Evolutionary conservation across 2,329 filamentous ascomycete genomes (phyloP).

Genomic region (Hypoxylon sp.): DNA sequence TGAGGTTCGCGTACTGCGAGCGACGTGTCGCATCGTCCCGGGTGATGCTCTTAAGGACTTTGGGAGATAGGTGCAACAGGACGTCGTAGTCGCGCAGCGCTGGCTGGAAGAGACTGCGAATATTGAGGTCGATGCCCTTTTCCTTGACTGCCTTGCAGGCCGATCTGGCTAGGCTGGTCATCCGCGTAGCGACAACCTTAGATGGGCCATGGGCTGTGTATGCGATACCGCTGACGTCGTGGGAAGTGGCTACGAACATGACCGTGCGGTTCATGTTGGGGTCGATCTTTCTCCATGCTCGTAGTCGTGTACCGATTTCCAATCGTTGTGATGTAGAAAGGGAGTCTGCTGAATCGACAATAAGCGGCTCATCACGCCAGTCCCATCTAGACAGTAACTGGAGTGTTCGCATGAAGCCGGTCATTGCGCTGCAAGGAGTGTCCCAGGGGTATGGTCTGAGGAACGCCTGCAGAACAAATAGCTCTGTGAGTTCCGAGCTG

Average conservation of each 20-base stretch:
- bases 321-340: constrained; percentile 73
- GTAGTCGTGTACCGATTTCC: constrained; percentile 78
- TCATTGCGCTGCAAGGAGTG: constrained; percentile 80
- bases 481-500: constrained; percentile 84
- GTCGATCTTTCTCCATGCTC: constrained; percentile 89
- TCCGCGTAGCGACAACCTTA: constrained; percentile 85
- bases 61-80: constrained; percentile 78
- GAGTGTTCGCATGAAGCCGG: constrained; percentile 86
- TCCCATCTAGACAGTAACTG: constrained; percentile 89
- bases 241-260: constrained; percentile 84
- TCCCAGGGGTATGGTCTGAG: constrained; percentile 85
- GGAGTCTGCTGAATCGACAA: constrained; percentile 80
- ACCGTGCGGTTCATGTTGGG: constrained; percentile 87
- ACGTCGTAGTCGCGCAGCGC: constrained; percentile 87
- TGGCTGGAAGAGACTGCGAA: constrained; percentile 77
- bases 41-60: constrained; percentile 62
- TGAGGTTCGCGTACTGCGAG: constrained; percentile 84
- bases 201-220: constrained; percentile 82
- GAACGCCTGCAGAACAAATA: constrained; percentile 84
- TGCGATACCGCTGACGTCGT: constrained; percentile 82
- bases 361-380: constrained; percentile 86
- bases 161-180: constrained; percentile 85
- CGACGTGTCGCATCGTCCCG: constrained; percentile 56
- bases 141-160: constrained; percentile 74
- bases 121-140: constrained; percentile 67